Evolutionary conservation across 148 eudicot genomes (phyloP).

Genomic region (Silene uniflora): DNA sequence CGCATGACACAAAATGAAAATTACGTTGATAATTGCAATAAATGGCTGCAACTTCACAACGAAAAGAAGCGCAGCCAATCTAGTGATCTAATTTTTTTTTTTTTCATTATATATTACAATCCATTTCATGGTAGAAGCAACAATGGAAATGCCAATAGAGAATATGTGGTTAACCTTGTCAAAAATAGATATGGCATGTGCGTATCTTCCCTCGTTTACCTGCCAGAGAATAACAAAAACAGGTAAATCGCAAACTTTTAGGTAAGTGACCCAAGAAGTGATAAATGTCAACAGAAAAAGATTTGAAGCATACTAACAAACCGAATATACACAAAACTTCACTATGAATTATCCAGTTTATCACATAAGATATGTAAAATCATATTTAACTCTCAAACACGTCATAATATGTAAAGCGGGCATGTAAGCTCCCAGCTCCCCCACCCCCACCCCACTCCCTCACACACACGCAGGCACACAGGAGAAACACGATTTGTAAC

Average conservation of each 20-base stretch:
- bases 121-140: background rate
- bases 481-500: no score
- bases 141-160: conserved; percentile 8
- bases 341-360: no score
- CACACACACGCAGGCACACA: no score
- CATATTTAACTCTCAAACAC: no score
- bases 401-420: no score
- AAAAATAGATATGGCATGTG: conserved; percentile 73
- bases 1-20: background rate
- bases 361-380: no score
- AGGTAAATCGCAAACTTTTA: background rate
- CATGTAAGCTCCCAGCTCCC: no score
- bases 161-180: conserved; percentile 59
- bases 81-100: background rate
- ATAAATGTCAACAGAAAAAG: no score
- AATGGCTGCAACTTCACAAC: no score
- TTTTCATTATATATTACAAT: background rate
- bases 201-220: conserved; percentile 95
- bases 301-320: no score
- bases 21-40: background rate
- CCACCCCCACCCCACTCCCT: no score
- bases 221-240: conserved; percentile 30
- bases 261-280: background rate
- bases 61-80: background rate
- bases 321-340: no score